Conservation (phyloP, 257 asterid genomes). For the Solanum habrochaites region DNA sequence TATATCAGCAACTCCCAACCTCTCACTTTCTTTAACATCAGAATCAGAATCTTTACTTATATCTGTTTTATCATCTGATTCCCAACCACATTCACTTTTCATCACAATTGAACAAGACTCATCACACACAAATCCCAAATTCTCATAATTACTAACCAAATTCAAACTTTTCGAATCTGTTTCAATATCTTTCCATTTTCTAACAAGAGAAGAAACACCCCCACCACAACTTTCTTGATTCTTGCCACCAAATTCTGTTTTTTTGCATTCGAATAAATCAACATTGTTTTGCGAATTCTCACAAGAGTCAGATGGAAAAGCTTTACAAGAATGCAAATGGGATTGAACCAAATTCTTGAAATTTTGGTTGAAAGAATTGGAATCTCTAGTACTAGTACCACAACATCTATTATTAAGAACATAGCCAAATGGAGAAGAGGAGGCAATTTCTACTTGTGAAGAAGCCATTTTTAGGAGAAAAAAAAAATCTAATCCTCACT, state of each 20-base stretch:
- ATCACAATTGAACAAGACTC: background rate
- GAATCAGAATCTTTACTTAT: slow-evolving; percentile 27
- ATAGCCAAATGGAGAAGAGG: slow-evolving; percentile 14
- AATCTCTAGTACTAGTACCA: background rate
- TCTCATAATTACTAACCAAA: background rate
- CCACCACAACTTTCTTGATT: slow-evolving; percentile 18
- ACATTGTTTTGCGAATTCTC: slow-evolving; percentile 4
- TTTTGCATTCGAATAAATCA: slow-evolving; percentile 26
- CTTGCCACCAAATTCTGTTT: slow-evolving; percentile 17
- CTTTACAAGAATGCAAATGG: slow-evolving; percentile 7
- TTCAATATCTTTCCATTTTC: slow-evolving; percentile 63
- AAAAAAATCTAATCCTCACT: background rate
- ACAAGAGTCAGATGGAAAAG: slow-evolving; percentile 6
- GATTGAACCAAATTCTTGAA: slow-evolving; percentile 22
- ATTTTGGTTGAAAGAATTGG: slow-evolving; percentile 12
- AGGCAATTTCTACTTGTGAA: slow-evolving; percentile 27
- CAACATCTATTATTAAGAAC: slow-evolving; percentile 3
- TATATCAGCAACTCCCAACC: slow-evolving; percentile 61
- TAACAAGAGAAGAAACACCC: slow-evolving; percentile 72
- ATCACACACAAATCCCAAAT: background rate
- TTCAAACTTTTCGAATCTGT: slow-evolving; percentile 17
- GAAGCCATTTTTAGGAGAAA: slow-evolving; percentile 9
- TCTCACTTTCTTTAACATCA: slow-evolving; percentile 54
- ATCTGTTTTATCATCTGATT: slow-evolving; percentile 36
- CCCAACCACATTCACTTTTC: slow-evolving; percentile 39